Percentiles rank a stretch among this genome's conserved stretches.
phyloP scores from a whole-genome alignment of 2,329 filamentous ascomycete species.

The Pseudogymnoascus pannorum region DNA sequence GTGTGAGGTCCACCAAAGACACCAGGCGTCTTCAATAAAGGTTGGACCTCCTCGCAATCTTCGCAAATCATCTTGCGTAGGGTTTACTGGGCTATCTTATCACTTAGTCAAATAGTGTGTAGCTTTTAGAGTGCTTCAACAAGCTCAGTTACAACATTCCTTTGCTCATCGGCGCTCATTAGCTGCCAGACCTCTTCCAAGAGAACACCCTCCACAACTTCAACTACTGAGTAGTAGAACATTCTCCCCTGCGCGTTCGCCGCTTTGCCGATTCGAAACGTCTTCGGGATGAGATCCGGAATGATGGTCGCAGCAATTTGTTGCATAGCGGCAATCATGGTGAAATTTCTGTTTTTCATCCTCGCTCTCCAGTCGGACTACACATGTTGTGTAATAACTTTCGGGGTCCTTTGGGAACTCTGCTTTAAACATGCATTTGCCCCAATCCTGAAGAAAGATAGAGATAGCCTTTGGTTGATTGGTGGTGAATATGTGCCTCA shows the following conservation, averaged over 20 bases:
- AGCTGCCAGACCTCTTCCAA: slow-evolving; percentile 15
- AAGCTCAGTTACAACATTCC: slow-evolving; percentile 13
- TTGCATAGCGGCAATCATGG: slow-evolving; percentile 14
- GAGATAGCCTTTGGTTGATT: slow-evolving; percentile 14
- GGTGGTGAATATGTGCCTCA: slow-evolving; percentile 14
- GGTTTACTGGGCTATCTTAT: slow-evolving; percentile 7
- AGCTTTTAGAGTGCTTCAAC: slow-evolving; percentile 13
- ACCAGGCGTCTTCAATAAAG: slow-evolving; percentile 2
- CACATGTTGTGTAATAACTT: slow-evolving; percentile 5
- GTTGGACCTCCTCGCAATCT: slow-evolving; percentile 8
- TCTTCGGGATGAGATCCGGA: slow-evolving; percentile 14
- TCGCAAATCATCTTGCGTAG: slow-evolving; percentile 11
- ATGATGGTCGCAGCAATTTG: slow-evolving; percentile 13
- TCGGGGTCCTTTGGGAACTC: slow-evolving; percentile 4
- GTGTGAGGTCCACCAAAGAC: slow-evolving; percentile 13
- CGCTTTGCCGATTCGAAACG: slow-evolving; percentile 22
- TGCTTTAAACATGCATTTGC: slow-evolving; percentile 18
- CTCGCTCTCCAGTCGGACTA: slow-evolving; percentile 14
- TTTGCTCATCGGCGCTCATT: slow-evolving; percentile 14
- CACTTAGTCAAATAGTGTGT: slow-evolving; percentile 11
- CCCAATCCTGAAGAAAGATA: slow-evolving; percentile 16
- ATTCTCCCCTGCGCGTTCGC: slow-evolving; percentile 12
- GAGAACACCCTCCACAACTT: slow-evolving; percentile 13
- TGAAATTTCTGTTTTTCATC: slow-evolving; percentile 10
- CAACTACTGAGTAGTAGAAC: slow-evolving; percentile 14